Evolutionary conservation across 352 stramenopile species (phyloP).

Genomic region (Globisporangium heterothallicum): DNA sequence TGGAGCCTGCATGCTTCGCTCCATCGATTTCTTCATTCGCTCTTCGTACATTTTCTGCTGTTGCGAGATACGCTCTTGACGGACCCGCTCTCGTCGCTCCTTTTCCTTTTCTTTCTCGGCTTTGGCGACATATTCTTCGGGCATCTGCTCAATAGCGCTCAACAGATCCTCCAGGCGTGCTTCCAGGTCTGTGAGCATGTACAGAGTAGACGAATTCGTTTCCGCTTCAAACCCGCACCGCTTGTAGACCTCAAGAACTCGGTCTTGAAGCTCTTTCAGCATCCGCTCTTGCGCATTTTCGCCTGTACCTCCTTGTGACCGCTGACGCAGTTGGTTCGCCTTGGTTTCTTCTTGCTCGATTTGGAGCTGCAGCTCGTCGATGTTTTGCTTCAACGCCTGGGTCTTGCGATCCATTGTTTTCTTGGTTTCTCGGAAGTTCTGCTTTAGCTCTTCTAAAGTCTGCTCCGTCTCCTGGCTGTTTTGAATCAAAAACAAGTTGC

Average conservation of each 20-base stretch:
- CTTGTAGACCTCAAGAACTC: conserved; percentile 89
- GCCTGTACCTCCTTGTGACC: conserved; percentile 59
- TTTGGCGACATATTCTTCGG: conserved; percentile 91
- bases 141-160: conserved; percentile 90
- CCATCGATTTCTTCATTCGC: conserved; percentile 92
- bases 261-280: conserved; percentile 86
- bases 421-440: conserved; percentile 89
- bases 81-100: conserved; percentile 87
- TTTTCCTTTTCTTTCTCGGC: conserved; percentile 95
- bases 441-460: conserved; percentile 92
- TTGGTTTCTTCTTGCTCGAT: conserved; percentile 86
- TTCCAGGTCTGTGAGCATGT: conserved; percentile 93
- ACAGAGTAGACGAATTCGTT: conserved; percentile 88
- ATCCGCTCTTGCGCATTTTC: conserved; percentile 88
- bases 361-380: conserved; percentile 87
- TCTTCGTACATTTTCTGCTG: conserved; percentile 93
- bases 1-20: conserved; percentile 89
- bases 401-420: conserved; percentile 88
- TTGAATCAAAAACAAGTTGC: conserved; percentile 95
- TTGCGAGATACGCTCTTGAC: conserved; percentile 88
- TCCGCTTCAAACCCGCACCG: conserved; percentile 90
- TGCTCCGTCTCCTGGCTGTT: conserved; percentile 95
- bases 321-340: conserved; percentile 59
- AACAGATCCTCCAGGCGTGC: conserved; percentile 88
- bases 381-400: conserved; percentile 77